A percentile compares a stretch with the other conserved stretches of the same genome.
These are phyloP conservation scores for Trametes pubescens DNA, from an alignment of 1,284 basidiomycete species.

Conservation along the genomic window DNA sequence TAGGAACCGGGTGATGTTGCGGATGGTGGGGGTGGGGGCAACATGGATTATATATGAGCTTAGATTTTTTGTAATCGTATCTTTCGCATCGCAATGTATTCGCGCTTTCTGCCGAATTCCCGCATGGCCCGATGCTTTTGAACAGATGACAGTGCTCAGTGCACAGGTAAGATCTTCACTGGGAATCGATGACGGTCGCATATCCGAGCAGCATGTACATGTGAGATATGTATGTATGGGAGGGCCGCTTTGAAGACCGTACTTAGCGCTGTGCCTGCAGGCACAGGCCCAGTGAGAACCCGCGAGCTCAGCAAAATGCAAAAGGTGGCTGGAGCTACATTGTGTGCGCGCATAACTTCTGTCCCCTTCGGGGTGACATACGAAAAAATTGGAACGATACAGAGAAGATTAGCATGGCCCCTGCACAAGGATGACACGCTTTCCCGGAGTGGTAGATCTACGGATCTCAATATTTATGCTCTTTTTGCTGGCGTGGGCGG, in stretches of 20 bases:
- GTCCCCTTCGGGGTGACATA: slow-evolving; percentile 36
- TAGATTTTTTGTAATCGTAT: slow-evolving; percentile 29
- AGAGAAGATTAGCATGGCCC: slow-evolving; percentile 35
- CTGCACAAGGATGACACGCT: slow-evolving; percentile 35
- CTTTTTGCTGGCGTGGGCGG: not conserved
- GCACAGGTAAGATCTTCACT: too few species aligned
- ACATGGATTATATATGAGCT: slow-evolving; percentile 26
- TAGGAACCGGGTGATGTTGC: not conserved
- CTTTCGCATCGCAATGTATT: slow-evolving; percentile 11
- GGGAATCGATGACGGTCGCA: too few species aligned
- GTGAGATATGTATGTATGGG: too few species aligned
- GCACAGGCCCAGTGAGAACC: too few species aligned
- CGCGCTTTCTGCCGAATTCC: not conserved
- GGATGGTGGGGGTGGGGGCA: not conserved
- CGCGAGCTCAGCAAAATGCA: slow-evolving; percentile 24
- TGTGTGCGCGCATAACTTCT: not conserved
- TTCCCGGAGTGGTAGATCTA: slow-evolving; percentile 35
- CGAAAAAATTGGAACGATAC: slow-evolving; percentile 36
- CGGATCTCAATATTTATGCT: slow-evolving; percentile 33
- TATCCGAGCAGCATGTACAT: too few species aligned
- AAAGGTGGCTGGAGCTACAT: not conserved
- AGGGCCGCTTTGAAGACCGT: too few species aligned
- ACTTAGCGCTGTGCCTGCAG: too few species aligned
- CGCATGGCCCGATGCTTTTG: not conserved
- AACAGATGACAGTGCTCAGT: too few species aligned